Evolutionary conservation across 345 rosid genomes (phyloP).

Genomic region (Excoecaria agallocha): DNA sequence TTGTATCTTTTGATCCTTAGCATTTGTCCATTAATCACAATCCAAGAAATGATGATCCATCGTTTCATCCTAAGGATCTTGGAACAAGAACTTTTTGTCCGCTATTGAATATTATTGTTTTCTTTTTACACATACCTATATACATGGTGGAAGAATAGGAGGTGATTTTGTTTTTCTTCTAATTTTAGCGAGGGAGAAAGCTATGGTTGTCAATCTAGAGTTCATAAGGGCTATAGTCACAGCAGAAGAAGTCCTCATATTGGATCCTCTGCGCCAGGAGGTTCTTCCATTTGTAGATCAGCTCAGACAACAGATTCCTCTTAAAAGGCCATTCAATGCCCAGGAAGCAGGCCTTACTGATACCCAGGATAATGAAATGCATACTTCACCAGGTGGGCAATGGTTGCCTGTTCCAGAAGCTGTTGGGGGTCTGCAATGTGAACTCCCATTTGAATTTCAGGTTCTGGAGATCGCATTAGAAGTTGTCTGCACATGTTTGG

Average conservation of each 20-base stretch:
- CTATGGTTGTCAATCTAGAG: conserved; percentile 88
- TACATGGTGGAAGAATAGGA: neutral
- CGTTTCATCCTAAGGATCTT: neutral
- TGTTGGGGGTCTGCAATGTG: conserved; percentile 67
- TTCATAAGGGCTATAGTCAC: conserved; percentile 77
- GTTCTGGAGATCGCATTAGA: conserved; percentile 94
- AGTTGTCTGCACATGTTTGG: conserved; percentile 68
- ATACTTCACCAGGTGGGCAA: conserved; percentile 39
- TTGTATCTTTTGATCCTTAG: neutral
- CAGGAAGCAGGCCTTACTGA: conserved; percentile 37
- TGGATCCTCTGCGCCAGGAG: conserved; percentile 75
- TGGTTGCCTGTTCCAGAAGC: conserved; percentile 66
- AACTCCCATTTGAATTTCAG: conserved; percentile 94
- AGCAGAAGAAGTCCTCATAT: conserved; percentile 72
- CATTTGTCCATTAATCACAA: neutral
- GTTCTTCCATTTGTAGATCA: conserved; percentile 76
- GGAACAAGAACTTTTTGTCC: neutral
- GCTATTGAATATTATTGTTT: neutral
- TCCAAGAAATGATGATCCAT: neutral
- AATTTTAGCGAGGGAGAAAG: conserved; percentile 73
- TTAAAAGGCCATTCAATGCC: conserved; percentile 34
- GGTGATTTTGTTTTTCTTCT: neutral
- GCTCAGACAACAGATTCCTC: conserved; percentile 68
- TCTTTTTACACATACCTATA: neutral
- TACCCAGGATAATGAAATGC: conserved; percentile 39